A percentile compares a stretch with the other conserved stretches of the same genome.
phyloP scores from a whole-genome alignment of 352 stramenopile species.

The Phytopythium kandeliae region DNA sequence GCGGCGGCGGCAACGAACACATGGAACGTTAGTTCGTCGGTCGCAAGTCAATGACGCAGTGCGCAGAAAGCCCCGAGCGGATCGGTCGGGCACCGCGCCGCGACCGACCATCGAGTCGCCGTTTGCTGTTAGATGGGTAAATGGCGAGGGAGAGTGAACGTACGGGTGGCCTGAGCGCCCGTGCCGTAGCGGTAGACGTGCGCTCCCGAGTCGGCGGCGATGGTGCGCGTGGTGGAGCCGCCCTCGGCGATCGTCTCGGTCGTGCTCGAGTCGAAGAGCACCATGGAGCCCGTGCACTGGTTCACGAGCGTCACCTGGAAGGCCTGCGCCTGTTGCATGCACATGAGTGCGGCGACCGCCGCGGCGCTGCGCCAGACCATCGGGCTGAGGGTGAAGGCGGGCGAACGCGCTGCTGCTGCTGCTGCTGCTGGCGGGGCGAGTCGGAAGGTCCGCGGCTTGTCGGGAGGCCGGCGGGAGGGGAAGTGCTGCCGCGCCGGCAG shows the following conservation, averaged over 20 bases:
- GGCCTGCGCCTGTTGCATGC: constrained; percentile 17
- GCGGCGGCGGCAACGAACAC: background rate
- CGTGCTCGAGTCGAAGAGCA: constrained; percentile 39
- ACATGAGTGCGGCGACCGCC: constrained; percentile 15
- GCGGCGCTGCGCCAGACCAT: constrained; percentile 28
- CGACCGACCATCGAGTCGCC: no score
- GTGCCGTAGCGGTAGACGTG: constrained; percentile 46
- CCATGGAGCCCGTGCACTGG: constrained; percentile 33
- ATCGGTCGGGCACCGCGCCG: constrained; percentile 1
- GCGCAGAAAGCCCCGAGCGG: no score
- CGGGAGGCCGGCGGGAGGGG: constrained; percentile 2
- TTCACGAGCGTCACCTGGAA: constrained; percentile 47
- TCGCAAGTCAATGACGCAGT: no score
- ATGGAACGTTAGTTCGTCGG: constrained; percentile 5
- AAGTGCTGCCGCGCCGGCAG: background rate
- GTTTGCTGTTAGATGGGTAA: constrained; percentile 1
- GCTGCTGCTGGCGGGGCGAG: background rate
- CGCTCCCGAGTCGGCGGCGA: constrained; percentile 24
- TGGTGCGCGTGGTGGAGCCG: constrained; percentile 20
- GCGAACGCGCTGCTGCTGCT: background rate
- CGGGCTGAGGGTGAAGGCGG: background rate
- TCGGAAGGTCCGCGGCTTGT: background rate
- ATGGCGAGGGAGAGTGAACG: no score
- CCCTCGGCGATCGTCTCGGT: constrained; percentile 28
- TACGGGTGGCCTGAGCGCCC: constrained; percentile 42